These are phyloP conservation scores for Datura wrightii DNA, from an alignment of 257 asterid genomes.

Conservation along the genomic window DNA sequence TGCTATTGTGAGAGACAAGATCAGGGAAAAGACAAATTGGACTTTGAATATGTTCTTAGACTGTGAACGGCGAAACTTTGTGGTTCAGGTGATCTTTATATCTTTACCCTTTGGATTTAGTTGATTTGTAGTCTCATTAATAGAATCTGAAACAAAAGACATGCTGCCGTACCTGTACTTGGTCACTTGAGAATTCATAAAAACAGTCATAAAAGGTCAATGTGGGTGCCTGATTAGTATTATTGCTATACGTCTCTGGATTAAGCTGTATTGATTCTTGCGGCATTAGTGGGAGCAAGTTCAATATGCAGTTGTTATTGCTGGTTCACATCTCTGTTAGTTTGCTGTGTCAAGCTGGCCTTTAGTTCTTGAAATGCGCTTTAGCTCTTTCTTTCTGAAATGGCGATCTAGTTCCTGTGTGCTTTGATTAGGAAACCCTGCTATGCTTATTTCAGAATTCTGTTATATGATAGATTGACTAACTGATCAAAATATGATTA, in stretches of 20 bases:
- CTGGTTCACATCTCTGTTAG: constrained; percentile 1
- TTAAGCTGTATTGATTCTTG: neutral
- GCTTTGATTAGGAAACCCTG: neutral
- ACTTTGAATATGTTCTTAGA: constrained; percentile 86
- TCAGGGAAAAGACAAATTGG: constrained; percentile 76
- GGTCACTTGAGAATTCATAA: neutral
- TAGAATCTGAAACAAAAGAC: neutral
- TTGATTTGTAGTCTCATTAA: neutral
- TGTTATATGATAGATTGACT: neutral
- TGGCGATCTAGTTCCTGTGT: neutral
- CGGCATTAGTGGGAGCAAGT: neutral
- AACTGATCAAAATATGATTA: neutral
- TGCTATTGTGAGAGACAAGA: constrained; percentile 87
- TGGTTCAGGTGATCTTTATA: constrained; percentile 69
- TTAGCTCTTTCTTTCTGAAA: neutral
- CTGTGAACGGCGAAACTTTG: constrained; percentile 91
- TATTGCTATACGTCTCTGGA: neutral
- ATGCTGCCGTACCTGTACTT: neutral
- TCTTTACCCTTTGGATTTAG: neutral
- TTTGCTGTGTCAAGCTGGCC: constrained; percentile 7
- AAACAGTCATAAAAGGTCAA: neutral
- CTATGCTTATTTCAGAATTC: neutral
- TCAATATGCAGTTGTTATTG: constrained; percentile 1
- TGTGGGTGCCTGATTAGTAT: neutral
- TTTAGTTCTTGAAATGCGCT: constrained; percentile 1